phyloP scores from a whole-genome alignment of 345 rosid species.

The Barbarea vulgaris region DNA sequence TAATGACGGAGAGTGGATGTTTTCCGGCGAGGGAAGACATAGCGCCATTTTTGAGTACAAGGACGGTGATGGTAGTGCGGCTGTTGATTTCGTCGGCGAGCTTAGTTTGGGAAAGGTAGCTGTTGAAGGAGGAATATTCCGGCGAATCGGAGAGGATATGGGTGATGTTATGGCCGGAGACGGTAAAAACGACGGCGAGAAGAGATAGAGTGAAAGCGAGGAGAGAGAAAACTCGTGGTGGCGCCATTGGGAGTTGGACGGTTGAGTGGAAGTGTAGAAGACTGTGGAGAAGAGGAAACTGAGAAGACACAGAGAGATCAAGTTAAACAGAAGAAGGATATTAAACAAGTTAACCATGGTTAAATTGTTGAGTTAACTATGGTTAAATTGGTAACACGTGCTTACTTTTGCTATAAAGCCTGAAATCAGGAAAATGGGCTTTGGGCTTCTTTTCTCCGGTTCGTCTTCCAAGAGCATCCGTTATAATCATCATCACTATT shows the following conservation, averaged over 20 bases:
- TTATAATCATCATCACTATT: background rate
- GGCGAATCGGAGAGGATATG: constrained; percentile 65
- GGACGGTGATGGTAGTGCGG: constrained; percentile 76
- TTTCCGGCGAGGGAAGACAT: constrained; percentile 65
- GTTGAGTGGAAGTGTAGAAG: constrained; percentile 22
- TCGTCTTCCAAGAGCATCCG: constrained; percentile 17
- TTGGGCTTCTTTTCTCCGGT: background rate
- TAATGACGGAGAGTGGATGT: constrained; percentile 75
- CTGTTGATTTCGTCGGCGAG: constrained; percentile 91
- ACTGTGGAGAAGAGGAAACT: constrained; percentile 10
- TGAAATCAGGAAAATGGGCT: constrained; percentile 23
- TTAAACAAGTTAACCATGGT: constrained; percentile 25
- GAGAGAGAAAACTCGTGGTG: constrained; percentile 11
- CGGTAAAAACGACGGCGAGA: background rate
- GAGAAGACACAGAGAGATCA: background rate
- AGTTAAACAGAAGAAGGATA: constrained; percentile 3
- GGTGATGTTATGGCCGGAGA: constrained; percentile 48
- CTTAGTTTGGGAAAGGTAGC: constrained; percentile 66
- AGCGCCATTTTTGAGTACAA: constrained; percentile 73
- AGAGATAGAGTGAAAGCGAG: background rate
- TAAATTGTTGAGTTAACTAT: background rate
- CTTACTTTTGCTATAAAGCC: background rate
- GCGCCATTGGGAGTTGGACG: constrained; percentile 21
- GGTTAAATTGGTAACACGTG: constrained; percentile 31
- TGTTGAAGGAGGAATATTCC: constrained; percentile 69